Conservation (phyloP, 106 monocot genomes). For the Apostasia shenzhenica region DNA sequence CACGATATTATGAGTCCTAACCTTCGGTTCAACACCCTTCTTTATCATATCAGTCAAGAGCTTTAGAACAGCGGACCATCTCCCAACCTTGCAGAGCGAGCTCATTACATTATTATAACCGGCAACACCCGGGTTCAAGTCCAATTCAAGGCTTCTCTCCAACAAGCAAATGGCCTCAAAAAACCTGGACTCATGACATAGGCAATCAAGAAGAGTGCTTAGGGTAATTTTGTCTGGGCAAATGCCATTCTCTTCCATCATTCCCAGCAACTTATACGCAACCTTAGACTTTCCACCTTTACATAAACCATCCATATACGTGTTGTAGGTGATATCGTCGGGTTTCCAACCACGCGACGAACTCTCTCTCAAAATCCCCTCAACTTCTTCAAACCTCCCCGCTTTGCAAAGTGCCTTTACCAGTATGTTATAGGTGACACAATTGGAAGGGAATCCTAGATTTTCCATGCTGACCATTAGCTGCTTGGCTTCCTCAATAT, state of each 20-base stretch:
- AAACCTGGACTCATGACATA: slow-evolving; percentile 31
- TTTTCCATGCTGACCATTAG: slow-evolving; percentile 36
- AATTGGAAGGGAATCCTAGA: slow-evolving; percentile 27
- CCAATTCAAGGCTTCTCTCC: slow-evolving; percentile 27
- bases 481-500: slow-evolving; percentile 31
- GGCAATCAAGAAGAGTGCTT: slow-evolving; percentile 48
- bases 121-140: slow-evolving; percentile 29
- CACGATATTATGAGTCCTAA: slow-evolving; percentile 40
- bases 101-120: slow-evolving; percentile 56
- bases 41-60: slow-evolving; percentile 47
- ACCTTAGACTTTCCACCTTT: slow-evolving; percentile 16
- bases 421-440: slow-evolving; percentile 46
- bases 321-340: slow-evolving; percentile 45
- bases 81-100: slow-evolving; percentile 27
- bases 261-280: slow-evolving; percentile 24
- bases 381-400: slow-evolving; percentile 34
- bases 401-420: slow-evolving; percentile 35
- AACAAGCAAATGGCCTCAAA: slow-evolving; percentile 29
- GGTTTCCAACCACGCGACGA: slow-evolving; percentile 36
- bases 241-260: slow-evolving; percentile 30
- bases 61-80: slow-evolving; percentile 30
- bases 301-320: slow-evolving; percentile 57
- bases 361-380: slow-evolving; percentile 32
- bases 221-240: slow-evolving; percentile 34
- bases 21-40: slow-evolving; percentile 38